Conservation (phyloP, 495 filamentous ascomycete species). For the Aspergillus affinis region DNA sequence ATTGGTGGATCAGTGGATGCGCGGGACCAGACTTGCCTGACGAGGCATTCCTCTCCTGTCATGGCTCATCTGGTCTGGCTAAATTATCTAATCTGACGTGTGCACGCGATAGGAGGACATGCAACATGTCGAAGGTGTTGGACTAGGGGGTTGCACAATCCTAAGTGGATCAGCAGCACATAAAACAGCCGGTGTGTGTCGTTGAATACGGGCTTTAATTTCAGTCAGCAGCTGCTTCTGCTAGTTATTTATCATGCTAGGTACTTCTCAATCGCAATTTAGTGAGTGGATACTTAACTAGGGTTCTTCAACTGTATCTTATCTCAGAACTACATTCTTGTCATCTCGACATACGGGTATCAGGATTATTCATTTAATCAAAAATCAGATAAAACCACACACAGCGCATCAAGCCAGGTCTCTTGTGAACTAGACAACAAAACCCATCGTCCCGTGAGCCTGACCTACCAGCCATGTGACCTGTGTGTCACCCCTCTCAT, state of each 20-base stretch:
- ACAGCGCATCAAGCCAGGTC: too few species aligned
- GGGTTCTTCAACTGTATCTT: too few species aligned
- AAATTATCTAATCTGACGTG: conserved; percentile 6
- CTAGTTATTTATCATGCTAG: too few species aligned
- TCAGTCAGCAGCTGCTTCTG: too few species aligned
- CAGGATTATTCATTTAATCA: too few species aligned
- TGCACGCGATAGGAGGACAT: background rate
- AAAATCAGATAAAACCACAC: too few species aligned
- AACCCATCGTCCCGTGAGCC: background rate
- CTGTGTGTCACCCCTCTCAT: background rate
- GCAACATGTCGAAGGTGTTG: background rate
- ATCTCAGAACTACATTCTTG: too few species aligned
- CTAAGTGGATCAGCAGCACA: background rate
- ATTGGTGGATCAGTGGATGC: conserved; percentile 1
- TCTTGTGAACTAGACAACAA: background rate
- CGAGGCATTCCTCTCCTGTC: background rate
- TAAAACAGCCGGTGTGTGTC: background rate
- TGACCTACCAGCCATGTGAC: conserved; percentile 2
- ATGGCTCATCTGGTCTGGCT: background rate
- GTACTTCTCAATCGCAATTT: too few species aligned
- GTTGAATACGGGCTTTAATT: too few species aligned
- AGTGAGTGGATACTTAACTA: too few species aligned
- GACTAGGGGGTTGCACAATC: background rate
- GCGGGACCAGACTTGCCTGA: background rate
- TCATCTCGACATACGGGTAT: too few species aligned